These are phyloP conservation scores for Pseudisothecium myosuroides DNA, from an alignment of 225 moss, liverwort and hornwort species.

Conservation along the genomic window DNA sequence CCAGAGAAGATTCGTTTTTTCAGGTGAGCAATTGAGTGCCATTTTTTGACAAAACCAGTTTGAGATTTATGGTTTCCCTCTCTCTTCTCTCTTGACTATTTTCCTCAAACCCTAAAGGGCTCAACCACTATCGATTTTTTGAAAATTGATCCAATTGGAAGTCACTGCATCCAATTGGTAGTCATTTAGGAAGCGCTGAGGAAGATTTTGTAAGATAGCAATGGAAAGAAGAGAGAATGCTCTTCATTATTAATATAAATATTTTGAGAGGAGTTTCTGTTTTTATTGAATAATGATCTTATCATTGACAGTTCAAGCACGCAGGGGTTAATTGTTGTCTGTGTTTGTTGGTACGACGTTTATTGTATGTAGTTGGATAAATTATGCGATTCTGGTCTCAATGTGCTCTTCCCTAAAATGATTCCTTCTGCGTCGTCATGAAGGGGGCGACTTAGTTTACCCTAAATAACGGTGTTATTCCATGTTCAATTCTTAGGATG, in stretches of 20 bases:
- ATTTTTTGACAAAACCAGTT: background rate
- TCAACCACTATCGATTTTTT: background rate
- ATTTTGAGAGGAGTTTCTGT: background rate
- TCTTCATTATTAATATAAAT: background rate
- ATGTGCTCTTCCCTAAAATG: background rate
- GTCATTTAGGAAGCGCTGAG: background rate
- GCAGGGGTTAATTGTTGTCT: background rate
- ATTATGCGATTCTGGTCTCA: background rate
- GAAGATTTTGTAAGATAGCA: background rate
- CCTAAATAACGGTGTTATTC: background rate
- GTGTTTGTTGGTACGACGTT: background rate
- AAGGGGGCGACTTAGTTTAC: background rate
- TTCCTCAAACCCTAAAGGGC: background rate
- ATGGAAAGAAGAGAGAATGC: no score
- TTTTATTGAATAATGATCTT: background rate
- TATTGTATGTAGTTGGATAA: background rate
- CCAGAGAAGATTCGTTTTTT: slow-evolving; percentile 94
- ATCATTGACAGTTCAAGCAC: background rate
- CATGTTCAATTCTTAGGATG: background rate
- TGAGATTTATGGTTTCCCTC: no score
- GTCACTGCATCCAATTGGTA: no score
- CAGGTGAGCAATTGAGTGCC: slow-evolving; percentile 31
- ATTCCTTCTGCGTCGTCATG: background rate
- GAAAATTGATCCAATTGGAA: no score
- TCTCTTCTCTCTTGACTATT: background rate